These are phyloP conservation scores for Ceratocystiopsis brevicomis DNA, from an alignment of 2,329 filamentous ascomycete genomes.

Conservation along the genomic window DNA sequence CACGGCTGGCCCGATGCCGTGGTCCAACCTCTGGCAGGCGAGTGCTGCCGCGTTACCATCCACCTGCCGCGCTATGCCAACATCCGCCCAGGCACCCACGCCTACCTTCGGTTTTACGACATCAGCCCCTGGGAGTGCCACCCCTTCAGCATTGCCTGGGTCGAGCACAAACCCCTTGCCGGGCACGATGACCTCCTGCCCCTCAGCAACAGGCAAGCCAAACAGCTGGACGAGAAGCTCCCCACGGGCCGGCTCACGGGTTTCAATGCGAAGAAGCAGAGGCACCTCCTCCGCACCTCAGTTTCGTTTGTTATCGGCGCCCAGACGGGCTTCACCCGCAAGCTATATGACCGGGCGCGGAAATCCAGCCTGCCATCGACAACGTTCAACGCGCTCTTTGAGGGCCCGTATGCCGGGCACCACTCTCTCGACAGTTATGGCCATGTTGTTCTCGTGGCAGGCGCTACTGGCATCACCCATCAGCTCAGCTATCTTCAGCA, in stretches of 20 bases:
- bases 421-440: constrained; percentile 84
- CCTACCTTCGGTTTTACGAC: constrained; percentile 52
- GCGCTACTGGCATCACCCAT: constrained; percentile 88
- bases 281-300: constrained; percentile 24
- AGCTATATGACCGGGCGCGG: constrained; percentile 53
- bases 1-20: constrained; percentile 42
- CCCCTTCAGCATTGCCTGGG: constrained; percentile 64
- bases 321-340: constrained; percentile 72
- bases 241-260: background rate
- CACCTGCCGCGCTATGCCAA: constrained; percentile 46
- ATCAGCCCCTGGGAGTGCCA: constrained; percentile 54
- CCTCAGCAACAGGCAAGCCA: constrained; percentile 9
- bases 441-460: constrained; percentile 75
- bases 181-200: constrained; percentile 12
- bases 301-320: constrained; percentile 76
- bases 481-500: constrained; percentile 77
- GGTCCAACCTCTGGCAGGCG: constrained; percentile 49
- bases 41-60: constrained; percentile 51
- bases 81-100: constrained; percentile 52
- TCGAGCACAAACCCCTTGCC: constrained; percentile 31
- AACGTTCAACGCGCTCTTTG: constrained; percentile 53
- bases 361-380: constrained; percentile 32
- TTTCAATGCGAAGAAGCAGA: constrained; percentile 13
- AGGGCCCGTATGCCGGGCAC: constrained; percentile 75
- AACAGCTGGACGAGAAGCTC: constrained; percentile 5